Conservation (phyloP, 169 alveolate species). For the Eimeria tenella region DNA sequence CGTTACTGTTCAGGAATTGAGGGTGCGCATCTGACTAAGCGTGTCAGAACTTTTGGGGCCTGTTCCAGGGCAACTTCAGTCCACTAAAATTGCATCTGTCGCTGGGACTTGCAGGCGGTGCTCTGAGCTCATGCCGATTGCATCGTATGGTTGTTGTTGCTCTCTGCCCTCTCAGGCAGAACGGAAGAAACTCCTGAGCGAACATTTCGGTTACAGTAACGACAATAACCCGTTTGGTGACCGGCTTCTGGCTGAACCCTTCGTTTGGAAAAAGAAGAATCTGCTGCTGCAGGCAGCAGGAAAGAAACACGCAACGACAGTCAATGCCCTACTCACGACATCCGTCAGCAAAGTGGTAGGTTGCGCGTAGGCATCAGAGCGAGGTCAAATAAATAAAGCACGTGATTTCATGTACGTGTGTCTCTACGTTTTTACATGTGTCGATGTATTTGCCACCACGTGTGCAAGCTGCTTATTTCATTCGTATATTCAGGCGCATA, state of each 20-base stretch:
- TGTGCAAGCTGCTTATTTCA: too few relatives aligned
- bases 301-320: conserved; percentile 64
- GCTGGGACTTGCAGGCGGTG: too few relatives aligned
- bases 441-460: too few relatives aligned
- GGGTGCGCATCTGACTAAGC: not conserved
- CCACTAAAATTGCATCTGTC: too few relatives aligned
- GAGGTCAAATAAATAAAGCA: not conserved
- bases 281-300: conserved; percentile 74
- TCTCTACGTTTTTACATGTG: too few relatives aligned
- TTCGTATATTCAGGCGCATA: not conserved
- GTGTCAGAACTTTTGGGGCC: too few relatives aligned
- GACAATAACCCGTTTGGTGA: conserved; percentile 81
- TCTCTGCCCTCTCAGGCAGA: conserved; percentile 45
- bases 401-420: too few relatives aligned
- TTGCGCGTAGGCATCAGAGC: not conserved
- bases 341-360: conserved; percentile 78
- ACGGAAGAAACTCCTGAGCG: conserved; percentile 76
- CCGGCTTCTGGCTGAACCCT: conserved; percentile 74
- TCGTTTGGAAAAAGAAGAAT: conserved; percentile 80
- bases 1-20: conserved; percentile 41
- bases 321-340: conserved; percentile 56
- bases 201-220: conserved; percentile 79
- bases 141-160: not conserved
- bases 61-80: too few relatives aligned
- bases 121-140: too few relatives aligned